Evolutionary conservation across 495 filamentous ascomycete genomes (phyloP).

Genomic region (Daldinia childiae): DNA sequence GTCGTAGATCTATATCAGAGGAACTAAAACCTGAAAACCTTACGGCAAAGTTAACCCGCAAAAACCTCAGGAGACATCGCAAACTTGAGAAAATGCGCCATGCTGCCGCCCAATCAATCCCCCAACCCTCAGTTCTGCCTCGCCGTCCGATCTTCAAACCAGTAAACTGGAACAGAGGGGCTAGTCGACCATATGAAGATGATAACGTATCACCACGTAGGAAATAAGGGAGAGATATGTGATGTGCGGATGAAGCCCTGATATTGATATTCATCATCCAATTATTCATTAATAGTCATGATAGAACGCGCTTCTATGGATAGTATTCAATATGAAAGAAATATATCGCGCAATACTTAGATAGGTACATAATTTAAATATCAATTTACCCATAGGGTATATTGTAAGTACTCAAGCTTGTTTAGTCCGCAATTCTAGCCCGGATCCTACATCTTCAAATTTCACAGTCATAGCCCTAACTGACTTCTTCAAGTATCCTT

Average conservation of each 20-base stretch:
- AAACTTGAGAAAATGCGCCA: not conserved
- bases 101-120: not conserved
- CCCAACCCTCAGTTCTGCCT: too few species aligned
- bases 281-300: not conserved
- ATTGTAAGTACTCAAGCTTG: not conserved
- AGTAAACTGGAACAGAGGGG: not conserved
- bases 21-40: not conserved
- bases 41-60: not conserved
- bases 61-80: not conserved
- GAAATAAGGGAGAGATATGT: not conserved
- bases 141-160: not conserved
- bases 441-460: conserved; percentile 31
- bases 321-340: not conserved
- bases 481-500: conserved; percentile 18
- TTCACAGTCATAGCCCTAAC: conserved; percentile 18
- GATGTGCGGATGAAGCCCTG: not conserved
- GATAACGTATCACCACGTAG: not conserved
- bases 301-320: not conserved
- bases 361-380: not conserved
- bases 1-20: not conserved
- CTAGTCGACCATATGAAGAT: not conserved
- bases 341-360: not conserved
- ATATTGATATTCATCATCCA: not conserved
- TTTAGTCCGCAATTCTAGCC: conserved; percentile 29
- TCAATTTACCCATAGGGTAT: not conserved